These are phyloP conservation scores for Coffea humblotiana DNA, from an alignment of 305 asterid genomes.

Conservation along the genomic window DNA sequence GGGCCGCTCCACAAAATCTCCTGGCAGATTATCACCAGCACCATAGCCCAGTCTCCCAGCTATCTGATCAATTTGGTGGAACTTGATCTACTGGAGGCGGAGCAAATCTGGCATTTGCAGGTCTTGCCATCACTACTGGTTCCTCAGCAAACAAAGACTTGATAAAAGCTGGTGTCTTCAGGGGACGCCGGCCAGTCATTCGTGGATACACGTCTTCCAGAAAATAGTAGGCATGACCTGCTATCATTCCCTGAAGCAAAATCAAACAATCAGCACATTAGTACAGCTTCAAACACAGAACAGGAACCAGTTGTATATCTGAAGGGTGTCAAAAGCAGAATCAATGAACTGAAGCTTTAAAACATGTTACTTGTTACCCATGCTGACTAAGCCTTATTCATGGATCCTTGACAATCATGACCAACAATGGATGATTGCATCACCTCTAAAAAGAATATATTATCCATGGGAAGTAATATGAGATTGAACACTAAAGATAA, in stretches of 20 bases:
- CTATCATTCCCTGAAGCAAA: constrained; percentile 80
- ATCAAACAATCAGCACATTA: not conserved
- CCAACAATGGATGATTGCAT: not conserved
- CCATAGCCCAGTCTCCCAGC: constrained; percentile 2
- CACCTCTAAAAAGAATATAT: too few relatives aligned
- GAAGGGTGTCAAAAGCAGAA: not conserved
- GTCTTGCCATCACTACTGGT: constrained; percentile 83
- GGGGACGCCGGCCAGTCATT: constrained; percentile 88
- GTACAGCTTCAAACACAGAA: not conserved
- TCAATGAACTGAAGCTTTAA: not conserved
- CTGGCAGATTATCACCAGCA: not conserved
- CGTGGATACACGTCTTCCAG: constrained; percentile 87
- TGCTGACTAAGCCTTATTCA: not conserved
- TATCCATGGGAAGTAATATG: not conserved
- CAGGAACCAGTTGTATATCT: not conserved
- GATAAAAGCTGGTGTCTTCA: constrained; percentile 74
- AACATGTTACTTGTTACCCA: not conserved
- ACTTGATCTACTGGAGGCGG: constrained; percentile 69
- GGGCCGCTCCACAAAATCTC: not conserved
- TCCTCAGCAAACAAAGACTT: constrained; percentile 81
- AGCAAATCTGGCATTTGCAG: constrained; percentile 79
- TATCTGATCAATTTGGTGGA: constrained; percentile 36
- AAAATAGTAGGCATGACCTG: constrained; percentile 94
- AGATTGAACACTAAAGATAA: not conserved
- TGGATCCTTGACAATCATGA: not conserved